Evolutionary conservation across 495 filamentous ascomycete species (phyloP).

Genomic region (Hypoxylon cercidicola): DNA sequence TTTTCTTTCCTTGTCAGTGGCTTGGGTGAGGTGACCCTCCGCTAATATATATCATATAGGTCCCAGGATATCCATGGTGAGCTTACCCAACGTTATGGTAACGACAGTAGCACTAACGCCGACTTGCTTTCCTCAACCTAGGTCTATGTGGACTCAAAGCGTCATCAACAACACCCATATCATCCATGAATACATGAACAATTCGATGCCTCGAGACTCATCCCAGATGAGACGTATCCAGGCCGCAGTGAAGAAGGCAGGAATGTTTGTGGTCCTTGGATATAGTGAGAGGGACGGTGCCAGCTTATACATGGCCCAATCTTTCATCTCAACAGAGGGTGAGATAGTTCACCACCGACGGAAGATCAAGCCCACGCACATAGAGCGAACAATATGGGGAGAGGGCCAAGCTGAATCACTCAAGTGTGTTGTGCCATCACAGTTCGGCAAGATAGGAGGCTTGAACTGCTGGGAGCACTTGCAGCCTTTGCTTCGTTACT

Average conservation of each 20-base stretch:
- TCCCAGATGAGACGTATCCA: constrained; percentile 61
- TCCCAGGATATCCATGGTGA: constrained; percentile 66
- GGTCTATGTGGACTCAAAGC: constrained; percentile 48
- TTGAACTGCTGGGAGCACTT: constrained; percentile 69
- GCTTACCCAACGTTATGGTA: constrained; percentile 52
- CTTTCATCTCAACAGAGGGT: constrained; percentile 59
- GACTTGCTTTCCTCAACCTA: constrained; percentile 37
- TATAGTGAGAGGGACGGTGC: constrained; percentile 61
- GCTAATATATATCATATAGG: too few species aligned
- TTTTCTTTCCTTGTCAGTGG: too few species aligned
- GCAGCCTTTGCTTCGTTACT: constrained; percentile 68
- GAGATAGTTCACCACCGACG: constrained; percentile 57
- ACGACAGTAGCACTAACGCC: constrained; percentile 32
- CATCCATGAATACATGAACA: constrained; percentile 59
- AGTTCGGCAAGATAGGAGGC: constrained; percentile 59
- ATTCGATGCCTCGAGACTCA: constrained; percentile 58
- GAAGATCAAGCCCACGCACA: constrained; percentile 70
- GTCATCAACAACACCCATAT: constrained; percentile 56
- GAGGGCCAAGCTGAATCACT: constrained; percentile 58
- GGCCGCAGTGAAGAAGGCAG: constrained; percentile 50
- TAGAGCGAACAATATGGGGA: constrained; percentile 70
- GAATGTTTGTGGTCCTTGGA: constrained; percentile 62
- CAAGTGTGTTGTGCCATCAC: constrained; percentile 55
- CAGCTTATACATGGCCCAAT: constrained; percentile 67
- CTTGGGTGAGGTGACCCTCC: too few species aligned